Conservation (phyloP, 2,329 filamentous ascomycete genomes). For the Fusarium odoratissimum region DNA sequence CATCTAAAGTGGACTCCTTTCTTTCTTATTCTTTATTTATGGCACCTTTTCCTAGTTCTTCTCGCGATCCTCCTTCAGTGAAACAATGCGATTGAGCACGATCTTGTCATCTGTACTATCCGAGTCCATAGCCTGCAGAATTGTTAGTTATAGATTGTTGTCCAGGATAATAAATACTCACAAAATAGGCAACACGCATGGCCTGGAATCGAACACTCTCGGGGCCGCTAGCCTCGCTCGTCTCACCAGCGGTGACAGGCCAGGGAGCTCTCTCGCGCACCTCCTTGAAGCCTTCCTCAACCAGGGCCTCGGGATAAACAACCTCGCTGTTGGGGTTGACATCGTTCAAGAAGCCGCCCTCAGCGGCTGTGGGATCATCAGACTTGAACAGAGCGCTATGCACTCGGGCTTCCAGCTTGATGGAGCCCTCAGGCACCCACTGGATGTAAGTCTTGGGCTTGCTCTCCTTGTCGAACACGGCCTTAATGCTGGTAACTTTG, state of each 20-base stretch:
- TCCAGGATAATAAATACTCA: conserved; percentile 50
- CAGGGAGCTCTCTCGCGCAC: conserved; percentile 79
- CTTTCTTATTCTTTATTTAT: not conserved
- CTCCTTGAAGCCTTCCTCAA: conserved; percentile 87
- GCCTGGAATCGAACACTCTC: conserved; percentile 91
- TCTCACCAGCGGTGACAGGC: conserved; percentile 82
- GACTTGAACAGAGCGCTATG: conserved; percentile 89
- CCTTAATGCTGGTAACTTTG: conserved; percentile 73
- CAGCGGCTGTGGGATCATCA: conserved; percentile 80
- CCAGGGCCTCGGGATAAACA: conserved; percentile 79
- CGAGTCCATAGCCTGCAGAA: conserved; percentile 73
- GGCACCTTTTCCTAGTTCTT: conserved; percentile 58
- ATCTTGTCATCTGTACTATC: conserved; percentile 84
- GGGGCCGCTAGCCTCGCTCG: conserved; percentile 69
- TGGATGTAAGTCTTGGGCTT: conserved; percentile 88
- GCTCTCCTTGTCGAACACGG: conserved; percentile 73
- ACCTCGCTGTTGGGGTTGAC: conserved; percentile 87
- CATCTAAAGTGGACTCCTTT: not conserved
- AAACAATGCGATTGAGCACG: conserved; percentile 91
- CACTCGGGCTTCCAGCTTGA: conserved; percentile 79
- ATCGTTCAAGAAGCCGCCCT: conserved; percentile 84
- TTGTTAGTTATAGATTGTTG: conserved; percentile 19
- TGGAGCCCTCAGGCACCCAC: conserved; percentile 80
- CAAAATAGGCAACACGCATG: conserved; percentile 88
- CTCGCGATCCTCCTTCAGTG: conserved; percentile 86